Percentiles rank a stretch among this genome's conserved stretches.
Evolutionary conservation across 495 filamentous ascomycete genomes (phyloP).

Genomic region (Penicillium ucsense): DNA sequence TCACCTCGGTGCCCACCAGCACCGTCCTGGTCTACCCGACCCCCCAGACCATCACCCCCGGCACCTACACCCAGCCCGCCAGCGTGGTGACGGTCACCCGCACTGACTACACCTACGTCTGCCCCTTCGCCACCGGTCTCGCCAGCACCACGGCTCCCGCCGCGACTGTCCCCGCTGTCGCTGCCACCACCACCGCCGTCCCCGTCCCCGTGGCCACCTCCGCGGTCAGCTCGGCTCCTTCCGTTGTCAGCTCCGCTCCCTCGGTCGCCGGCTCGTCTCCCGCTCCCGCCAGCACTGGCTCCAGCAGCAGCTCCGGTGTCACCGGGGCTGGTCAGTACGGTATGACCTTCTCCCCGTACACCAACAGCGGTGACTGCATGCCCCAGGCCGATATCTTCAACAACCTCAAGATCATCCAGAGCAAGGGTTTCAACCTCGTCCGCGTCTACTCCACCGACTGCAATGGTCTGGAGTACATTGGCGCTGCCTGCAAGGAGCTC

Average conservation of each 20-base stretch:
- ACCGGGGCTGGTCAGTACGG: slow-evolving; percentile 57
- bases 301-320: slow-evolving; percentile 7
- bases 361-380: slow-evolving; percentile 56
- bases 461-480: slow-evolving; percentile 64
- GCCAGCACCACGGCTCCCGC: slow-evolving; percentile 11
- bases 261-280: slow-evolving; percentile 8
- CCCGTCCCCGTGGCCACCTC: slow-evolving; percentile 11
- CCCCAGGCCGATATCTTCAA: slow-evolving; percentile 41
- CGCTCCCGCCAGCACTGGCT: slow-evolving; percentile 7
- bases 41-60: slow-evolving; percentile 54
- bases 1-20: slow-evolving; percentile 44
- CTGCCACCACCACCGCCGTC: slow-evolving; percentile 11
- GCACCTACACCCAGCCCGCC: slow-evolving; percentile 64
- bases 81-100: slow-evolving; percentile 57
- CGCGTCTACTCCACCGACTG: slow-evolving; percentile 94
- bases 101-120: slow-evolving; percentile 59
- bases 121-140: slow-evolving; percentile 49
- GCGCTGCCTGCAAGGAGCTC: slow-evolving; percentile 47
- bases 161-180: background rate
- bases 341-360: slow-evolving; percentile 90
- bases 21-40: slow-evolving; percentile 57
- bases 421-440: slow-evolving; percentile 67
- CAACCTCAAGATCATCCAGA: slow-evolving; percentile 61
- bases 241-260: slow-evolving; percentile 7
- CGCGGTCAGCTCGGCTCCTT: slow-evolving; percentile 8